Conservation (phyloP, 1,139 yeast species). For the Arxiozyma telluris region DNA sequence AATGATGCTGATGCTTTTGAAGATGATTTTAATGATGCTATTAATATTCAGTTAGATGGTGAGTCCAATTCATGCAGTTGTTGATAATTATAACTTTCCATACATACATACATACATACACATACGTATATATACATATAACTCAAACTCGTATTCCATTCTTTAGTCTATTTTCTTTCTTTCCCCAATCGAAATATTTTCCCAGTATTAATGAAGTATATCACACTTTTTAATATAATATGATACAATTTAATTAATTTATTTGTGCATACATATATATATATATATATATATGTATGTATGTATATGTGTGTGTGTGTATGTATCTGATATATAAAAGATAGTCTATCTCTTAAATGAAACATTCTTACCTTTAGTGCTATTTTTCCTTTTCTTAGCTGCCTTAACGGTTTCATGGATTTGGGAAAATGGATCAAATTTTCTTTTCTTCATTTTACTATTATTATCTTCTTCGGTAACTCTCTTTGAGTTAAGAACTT, state of each 20-base stretch:
- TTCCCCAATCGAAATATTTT: too few relatives aligned
- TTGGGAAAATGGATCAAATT: slow-evolving; percentile 53
- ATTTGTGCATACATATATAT: neutral
- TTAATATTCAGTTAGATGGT: slow-evolving; percentile 83
- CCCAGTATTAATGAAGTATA: too few relatives aligned
- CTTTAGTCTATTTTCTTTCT: too few relatives aligned
- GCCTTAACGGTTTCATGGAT: slow-evolving; percentile 42
- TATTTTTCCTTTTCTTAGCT: slow-evolving; percentile 38
- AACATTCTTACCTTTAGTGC: slow-evolving; percentile 40
- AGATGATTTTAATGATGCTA: slow-evolving; percentile 93
- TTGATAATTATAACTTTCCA: slow-evolving; percentile 25
- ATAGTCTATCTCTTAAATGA: slow-evolving; percentile 36
- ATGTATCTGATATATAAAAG: neutral
- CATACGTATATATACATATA: neutral
- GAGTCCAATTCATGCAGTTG: slow-evolving; percentile 75
- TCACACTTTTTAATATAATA: too few relatives aligned
- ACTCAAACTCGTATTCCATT: neutral
- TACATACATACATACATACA: neutral
- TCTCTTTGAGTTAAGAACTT: slow-evolving; percentile 33
- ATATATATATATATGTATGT: too few relatives aligned
- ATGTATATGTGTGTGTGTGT: too few relatives aligned
- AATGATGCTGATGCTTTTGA: slow-evolving; percentile 78
- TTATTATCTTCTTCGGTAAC: slow-evolving; percentile 9
- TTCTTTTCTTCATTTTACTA: slow-evolving; percentile 34
- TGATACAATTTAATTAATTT: neutral